Conservation (phyloP, 169 alveolate genomes). For the Eimeria falciformis region DNA sequence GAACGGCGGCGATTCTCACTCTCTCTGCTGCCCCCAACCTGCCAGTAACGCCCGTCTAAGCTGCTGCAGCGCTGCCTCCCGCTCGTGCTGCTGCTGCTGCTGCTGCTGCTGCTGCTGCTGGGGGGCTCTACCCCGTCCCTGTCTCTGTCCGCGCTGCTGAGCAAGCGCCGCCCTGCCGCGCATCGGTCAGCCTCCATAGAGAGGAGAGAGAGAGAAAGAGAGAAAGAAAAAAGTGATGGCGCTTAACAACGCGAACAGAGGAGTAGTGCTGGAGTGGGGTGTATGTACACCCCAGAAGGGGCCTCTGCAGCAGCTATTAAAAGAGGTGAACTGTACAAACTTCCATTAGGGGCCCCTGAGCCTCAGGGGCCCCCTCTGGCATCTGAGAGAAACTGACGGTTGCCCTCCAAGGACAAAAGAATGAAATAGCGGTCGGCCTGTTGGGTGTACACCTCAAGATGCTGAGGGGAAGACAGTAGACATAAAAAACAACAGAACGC, state of each 20-base stretch:
- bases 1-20: not conserved
- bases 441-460: not conserved
- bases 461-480: not conserved
- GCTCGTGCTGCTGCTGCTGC: conserved; percentile 19
- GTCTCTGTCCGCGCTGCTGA: not conserved
- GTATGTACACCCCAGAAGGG: not conserved
- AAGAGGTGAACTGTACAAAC: not conserved
- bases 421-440: not conserved
- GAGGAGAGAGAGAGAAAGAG: not conserved
- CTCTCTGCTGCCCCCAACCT: not conserved
- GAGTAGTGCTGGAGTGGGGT: not conserved
- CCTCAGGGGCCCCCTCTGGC: conserved; percentile 15
- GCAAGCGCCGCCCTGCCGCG: not conserved
- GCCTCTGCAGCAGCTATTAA: not conserved
- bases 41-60: conserved; percentile 15
- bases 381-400: not conserved
- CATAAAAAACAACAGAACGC: not conserved
- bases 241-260: not conserved
- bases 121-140: not conserved
- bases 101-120: conserved; percentile 7
- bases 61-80: conserved; percentile 6
- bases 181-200: not conserved
- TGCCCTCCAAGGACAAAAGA: not conserved
- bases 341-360: conserved; percentile 10
- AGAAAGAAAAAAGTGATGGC: not conserved